A percentile compares a stretch with the other conserved stretches of the same genome.
phyloP scores from a whole-genome alignment of 768 basidiomycete genomes.

The Phanerodontia chrysosporium region DNA sequence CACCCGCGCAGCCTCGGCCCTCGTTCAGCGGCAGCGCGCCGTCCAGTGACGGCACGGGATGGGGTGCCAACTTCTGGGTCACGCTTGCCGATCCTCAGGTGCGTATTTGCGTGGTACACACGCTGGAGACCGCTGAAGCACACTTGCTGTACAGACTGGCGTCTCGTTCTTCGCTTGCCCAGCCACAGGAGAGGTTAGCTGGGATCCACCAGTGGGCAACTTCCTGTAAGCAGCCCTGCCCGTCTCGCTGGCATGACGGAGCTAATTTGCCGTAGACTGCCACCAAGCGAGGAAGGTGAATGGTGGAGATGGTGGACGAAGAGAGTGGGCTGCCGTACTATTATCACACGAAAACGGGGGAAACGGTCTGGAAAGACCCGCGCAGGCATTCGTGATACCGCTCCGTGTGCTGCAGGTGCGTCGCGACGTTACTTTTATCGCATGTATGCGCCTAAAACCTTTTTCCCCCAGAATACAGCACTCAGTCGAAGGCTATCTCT shows the following conservation, averaged over 20 bases:
- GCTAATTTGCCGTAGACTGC: conserved; percentile 50
- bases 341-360: conserved; percentile 88
- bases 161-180: conserved; percentile 89
- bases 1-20: conserved; percentile 3
- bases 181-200: conserved; percentile 86
- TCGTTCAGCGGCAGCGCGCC: conserved; percentile 7
- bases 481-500: conserved; percentile 64
- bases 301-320: conserved; percentile 94
- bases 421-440: not conserved
- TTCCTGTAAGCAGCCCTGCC: conserved; percentile 62
- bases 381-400: conserved; percentile 84
- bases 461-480: conserved; percentile 54
- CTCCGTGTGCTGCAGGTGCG: conserved; percentile 79
- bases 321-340: conserved; percentile 85
- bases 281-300: conserved; percentile 80
- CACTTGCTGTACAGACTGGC: conserved; percentile 29
- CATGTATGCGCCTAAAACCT: not conserved
- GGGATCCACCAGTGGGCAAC: conserved; percentile 87
- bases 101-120: conserved; percentile 30
- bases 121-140: not conserved
- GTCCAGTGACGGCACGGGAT: conserved; percentile 33
- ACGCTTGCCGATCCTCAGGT: conserved; percentile 90
- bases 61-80: conserved; percentile 94
- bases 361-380: conserved; percentile 90
- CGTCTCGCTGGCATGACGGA: not conserved